Conservation (phyloP, 108 stramenopile genomes). For the Discostella stelligeroides region DNA sequence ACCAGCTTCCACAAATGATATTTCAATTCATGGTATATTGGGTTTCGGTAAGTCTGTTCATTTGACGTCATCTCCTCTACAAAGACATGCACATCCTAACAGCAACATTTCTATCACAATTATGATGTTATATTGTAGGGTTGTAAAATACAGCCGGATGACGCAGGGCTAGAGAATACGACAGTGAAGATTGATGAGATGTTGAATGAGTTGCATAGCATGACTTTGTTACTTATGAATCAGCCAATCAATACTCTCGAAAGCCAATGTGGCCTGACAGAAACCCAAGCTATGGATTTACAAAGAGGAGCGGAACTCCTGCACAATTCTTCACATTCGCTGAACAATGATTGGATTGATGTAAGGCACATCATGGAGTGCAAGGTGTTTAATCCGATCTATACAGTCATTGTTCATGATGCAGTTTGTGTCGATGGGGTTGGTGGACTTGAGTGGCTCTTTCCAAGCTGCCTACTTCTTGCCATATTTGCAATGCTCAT, state of each 20-base stretch:
- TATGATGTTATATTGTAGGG: too few species aligned
- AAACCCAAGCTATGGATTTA: slow-evolving; percentile 13
- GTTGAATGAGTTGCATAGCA: not conserved
- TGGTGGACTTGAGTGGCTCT: slow-evolving; percentile 34
- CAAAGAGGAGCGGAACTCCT: slow-evolving; percentile 23
- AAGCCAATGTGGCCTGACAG: not conserved
- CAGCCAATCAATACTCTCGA: not conserved
- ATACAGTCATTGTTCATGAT: slow-evolving; percentile 28
- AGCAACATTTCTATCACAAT: not conserved
- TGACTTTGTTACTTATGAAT: slow-evolving; percentile 3
- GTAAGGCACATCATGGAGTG: slow-evolving; percentile 23
- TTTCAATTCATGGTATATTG: slow-evolving; percentile 21
- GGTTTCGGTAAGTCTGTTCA: slow-evolving; percentile 18
- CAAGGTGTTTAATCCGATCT: slow-evolving; percentile 31
- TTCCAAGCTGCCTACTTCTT: slow-evolving; percentile 13
- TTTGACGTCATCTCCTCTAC: not conserved
- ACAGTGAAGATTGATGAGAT: not conserved
- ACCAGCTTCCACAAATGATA: not conserved
- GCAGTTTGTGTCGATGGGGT: slow-evolving; percentile 34
- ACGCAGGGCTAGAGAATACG: not conserved
- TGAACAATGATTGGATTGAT: slow-evolving; percentile 15
- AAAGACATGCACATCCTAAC: not conserved
- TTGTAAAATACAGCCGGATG: not conserved
- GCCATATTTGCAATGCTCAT: slow-evolving; percentile 44
- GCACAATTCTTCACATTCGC: slow-evolving; percentile 6